These are phyloP conservation scores for Sarcodon aspratus DNA, from an alignment of 768 basidiomycete genomes.

Conservation along the genomic window DNA sequence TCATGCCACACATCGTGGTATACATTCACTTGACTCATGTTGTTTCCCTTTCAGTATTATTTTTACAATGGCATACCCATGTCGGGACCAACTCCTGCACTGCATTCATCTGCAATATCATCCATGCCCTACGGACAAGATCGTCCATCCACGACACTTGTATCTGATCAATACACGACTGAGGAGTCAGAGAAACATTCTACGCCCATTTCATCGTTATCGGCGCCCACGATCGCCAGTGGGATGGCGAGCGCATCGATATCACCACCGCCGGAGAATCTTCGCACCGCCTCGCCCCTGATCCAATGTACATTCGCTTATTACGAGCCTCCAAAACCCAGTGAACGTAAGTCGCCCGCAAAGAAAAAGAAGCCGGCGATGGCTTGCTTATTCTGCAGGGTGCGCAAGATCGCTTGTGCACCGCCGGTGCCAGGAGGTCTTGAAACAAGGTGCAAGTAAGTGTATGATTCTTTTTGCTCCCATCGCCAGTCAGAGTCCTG, in stretches of 20 bases:
- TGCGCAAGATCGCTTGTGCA: constrained; percentile 40
- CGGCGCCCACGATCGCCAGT: too few species aligned
- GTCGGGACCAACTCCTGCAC: neutral
- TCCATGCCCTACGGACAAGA: neutral
- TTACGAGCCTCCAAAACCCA: neutral
- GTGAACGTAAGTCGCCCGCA: neutral
- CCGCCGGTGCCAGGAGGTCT: constrained; percentile 24
- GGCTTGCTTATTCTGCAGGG: constrained; percentile 36
- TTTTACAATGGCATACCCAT: neutral
- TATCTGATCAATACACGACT: neutral
- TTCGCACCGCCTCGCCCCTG: neutral
- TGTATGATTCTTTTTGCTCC: neutral
- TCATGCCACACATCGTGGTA: too few species aligned
- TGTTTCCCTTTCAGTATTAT: neutral
- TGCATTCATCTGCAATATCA: too few species aligned
- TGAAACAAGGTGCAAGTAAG: constrained; percentile 36
- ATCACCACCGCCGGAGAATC: neutral
- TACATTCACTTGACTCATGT: neutral
- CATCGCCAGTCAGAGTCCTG: neutral
- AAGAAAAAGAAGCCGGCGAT: constrained; percentile 33
- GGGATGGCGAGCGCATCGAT: neutral
- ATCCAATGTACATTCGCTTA: neutral
- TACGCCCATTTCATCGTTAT: too few species aligned
- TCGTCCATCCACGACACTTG: neutral
- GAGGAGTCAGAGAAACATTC: too few species aligned